Percentiles rank a stretch among this genome's conserved stretches.
Evolutionary conservation across 768 basidiomycete genomes (phyloP).

Genomic region (Suillus occidentalis): DNA sequence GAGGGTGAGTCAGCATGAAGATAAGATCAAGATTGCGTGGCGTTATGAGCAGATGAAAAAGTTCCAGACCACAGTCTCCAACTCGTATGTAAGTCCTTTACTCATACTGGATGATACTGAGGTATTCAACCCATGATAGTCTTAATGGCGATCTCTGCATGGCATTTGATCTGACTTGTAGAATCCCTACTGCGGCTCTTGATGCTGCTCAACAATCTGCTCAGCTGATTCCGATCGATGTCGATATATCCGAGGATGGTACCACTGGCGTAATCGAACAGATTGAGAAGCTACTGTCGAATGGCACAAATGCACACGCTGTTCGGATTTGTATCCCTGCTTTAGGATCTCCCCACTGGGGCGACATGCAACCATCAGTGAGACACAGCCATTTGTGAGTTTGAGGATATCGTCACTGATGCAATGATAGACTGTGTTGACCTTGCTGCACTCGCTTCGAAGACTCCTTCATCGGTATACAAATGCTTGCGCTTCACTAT

Average conservation of each 20-base stretch:
- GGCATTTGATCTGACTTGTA: slow-evolving; percentile 70
- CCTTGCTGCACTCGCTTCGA: slow-evolving; percentile 72
- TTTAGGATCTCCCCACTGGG: slow-evolving; percentile 70
- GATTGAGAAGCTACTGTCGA: slow-evolving; percentile 29
- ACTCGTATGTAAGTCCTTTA: slow-evolving; percentile 44
- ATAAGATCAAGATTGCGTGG: slow-evolving; percentile 94
- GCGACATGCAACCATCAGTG: slow-evolving; percentile 59
- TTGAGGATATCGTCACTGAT: not conserved
- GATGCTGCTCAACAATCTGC: slow-evolving; percentile 42
- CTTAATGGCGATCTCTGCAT: slow-evolving; percentile 62
- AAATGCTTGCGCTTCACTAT: slow-evolving; percentile 65
- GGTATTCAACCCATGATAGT: slow-evolving; percentile 33
- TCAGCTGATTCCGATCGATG: slow-evolving; percentile 37
- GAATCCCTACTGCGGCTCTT: slow-evolving; percentile 52
- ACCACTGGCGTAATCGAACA: slow-evolving; percentile 26
- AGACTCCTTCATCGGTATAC: slow-evolving; percentile 55
- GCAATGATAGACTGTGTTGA: slow-evolving; percentile 50
- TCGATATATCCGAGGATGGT: slow-evolving; percentile 14
- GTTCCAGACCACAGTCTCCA: slow-evolving; percentile 81
- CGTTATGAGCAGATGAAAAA: slow-evolving; percentile 92
- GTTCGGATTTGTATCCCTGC: slow-evolving; percentile 62
- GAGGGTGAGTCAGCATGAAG: slow-evolving; percentile 38
- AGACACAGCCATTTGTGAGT: slow-evolving; percentile 14
- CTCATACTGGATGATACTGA: slow-evolving; percentile 6
- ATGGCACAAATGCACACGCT: slow-evolving; percentile 27